Percentiles rank a stretch among this genome's conserved stretches.
Evolutionary conservation across 805 yeast genomes (phyloP).

Genomic region (Pichia kluyveri): DNA sequence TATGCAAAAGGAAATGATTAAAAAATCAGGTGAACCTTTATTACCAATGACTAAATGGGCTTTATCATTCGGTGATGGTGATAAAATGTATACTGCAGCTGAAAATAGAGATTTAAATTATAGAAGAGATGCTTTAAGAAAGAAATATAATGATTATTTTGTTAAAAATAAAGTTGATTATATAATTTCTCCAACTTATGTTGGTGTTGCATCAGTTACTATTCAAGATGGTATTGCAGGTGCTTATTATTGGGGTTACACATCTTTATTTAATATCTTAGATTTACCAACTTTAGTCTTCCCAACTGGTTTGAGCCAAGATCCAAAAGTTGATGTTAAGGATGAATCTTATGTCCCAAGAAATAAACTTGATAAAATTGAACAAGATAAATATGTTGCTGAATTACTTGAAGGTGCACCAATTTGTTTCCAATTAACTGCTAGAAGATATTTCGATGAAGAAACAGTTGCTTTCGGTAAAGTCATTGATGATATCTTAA

Average conservation of each 20-base stretch:
- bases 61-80: slow-evolving; percentile 51
- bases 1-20: slow-evolving; percentile 41
- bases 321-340: slow-evolving; percentile 39
- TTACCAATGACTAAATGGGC: slow-evolving; percentile 55
- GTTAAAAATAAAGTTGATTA: slow-evolving; percentile 51
- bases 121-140: slow-evolving; percentile 50
- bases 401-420: slow-evolving; percentile 44
- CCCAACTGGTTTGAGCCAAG: slow-evolving; percentile 56
- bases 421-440: slow-evolving; percentile 43
- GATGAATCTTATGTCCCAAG: slow-evolving; percentile 33
- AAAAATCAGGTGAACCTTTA: slow-evolving; percentile 62
- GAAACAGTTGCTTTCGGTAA: slow-evolving; percentile 37
- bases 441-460: slow-evolving; percentile 48
- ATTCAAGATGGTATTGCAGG: slow-evolving; percentile 33
- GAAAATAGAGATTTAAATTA: slow-evolving; percentile 49
- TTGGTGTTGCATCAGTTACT: slow-evolving; percentile 64
- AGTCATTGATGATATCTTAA: slow-evolving; percentile 20
- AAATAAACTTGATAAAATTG: slow-evolving; percentile 39
- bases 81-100: slow-evolving; percentile 32
- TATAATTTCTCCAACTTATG: slow-evolving; percentile 58
- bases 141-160: slow-evolving; percentile 46
- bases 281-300: slow-evolving; percentile 61
- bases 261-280: slow-evolving; percentile 61
- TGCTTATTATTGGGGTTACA: slow-evolving; percentile 73
- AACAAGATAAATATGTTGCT: slow-evolving; percentile 38